phyloP scores from a whole-genome alignment of 1,284 basidiomycete genomes.

The Ustilago tritici region DNA sequence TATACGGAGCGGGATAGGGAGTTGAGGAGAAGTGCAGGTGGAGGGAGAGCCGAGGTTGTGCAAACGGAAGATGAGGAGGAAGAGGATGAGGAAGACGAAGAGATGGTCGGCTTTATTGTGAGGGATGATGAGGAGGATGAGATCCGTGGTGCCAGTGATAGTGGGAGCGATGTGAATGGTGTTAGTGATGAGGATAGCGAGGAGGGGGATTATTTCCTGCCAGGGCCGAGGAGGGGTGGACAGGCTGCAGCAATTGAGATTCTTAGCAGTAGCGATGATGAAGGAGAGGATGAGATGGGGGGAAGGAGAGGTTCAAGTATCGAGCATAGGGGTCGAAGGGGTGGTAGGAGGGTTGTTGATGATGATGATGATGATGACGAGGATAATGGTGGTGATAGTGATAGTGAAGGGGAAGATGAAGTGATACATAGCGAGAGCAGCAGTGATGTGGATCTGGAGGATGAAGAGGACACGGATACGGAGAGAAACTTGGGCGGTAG shows the following conservation, averaged over 20 bases:
- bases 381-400: background rate
- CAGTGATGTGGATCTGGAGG: background rate
- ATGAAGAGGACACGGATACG: constrained; percentile 10
- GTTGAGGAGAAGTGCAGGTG: background rate
- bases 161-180: background rate
- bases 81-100: constrained; percentile 38
- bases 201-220: constrained; percentile 41
- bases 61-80: constrained; percentile 6
- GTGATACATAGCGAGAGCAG: constrained; percentile 5
- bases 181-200: background rate
- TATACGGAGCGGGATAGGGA: background rate
- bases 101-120: constrained; percentile 46
- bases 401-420: constrained; percentile 7
- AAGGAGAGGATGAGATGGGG: constrained; percentile 2
- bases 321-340: constrained; percentile 21
- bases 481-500: constrained; percentile 16
- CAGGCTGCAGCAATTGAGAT: constrained; percentile 34
- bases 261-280: constrained; percentile 28
- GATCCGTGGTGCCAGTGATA: background rate
- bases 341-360: constrained; percentile 1
- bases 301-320: constrained; percentile 26
- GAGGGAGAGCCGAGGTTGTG: background rate
- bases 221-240: constrained; percentile 28
- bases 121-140: constrained; percentile 12
- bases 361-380: constrained; percentile 8